Base-by-base conservation (phyloP, 2,329 filamentous ascomycete genomes). In the Camillea tinctor region DNA sequence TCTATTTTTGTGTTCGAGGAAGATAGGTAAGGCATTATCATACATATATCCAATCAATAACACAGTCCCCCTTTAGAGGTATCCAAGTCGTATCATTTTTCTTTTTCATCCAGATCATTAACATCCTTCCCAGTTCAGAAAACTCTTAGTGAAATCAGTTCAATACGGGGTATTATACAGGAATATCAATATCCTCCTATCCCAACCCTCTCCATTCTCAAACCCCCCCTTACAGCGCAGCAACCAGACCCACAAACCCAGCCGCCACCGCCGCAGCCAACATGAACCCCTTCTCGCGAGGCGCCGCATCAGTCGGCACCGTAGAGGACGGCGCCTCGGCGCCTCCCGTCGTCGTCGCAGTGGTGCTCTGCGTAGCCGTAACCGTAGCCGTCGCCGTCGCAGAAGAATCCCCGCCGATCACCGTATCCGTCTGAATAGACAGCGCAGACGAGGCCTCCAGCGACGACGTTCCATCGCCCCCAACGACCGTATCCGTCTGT, bases 181-280 rank as follows among this genome's bases (percentile, higher is more conserved):
- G 24, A 13, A 5, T 30, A 13, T n/a, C 6, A 15, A 44, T n/a
- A 44, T 44, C 36, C 36, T 44, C 26, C 26, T 17, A 13, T 11
- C 36, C 24, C 23, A 9, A 4, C 19, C 51, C 22, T 4, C 4
- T 24, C 36, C 36, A 13, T 17, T n/a, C n/a, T n/a, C n/a, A n/a
- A n/a, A n/a, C 24, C 24, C 9, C 24, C 24, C 24, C 24, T 56
- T 52, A 68, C 17, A 68, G 19, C 20, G 58, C 60, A 21, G 64
- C 64, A 26, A 59, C 56, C 52, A 64, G 49, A 26, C 64, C 64
- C 3, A 66, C 6, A 8, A 66, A 30, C 0, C 66, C 66, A 6
- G 64, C 66, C 2, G 54, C 66, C 4, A 58, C 66, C n/a, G 62
- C 64, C 23, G 56, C 64, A 30, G 56, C 58, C 3, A 54, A 60